Evolutionary conservation across 2,329 filamentous ascomycete genomes (phyloP).

Genomic region (Scedosporium apiospermum): DNA sequence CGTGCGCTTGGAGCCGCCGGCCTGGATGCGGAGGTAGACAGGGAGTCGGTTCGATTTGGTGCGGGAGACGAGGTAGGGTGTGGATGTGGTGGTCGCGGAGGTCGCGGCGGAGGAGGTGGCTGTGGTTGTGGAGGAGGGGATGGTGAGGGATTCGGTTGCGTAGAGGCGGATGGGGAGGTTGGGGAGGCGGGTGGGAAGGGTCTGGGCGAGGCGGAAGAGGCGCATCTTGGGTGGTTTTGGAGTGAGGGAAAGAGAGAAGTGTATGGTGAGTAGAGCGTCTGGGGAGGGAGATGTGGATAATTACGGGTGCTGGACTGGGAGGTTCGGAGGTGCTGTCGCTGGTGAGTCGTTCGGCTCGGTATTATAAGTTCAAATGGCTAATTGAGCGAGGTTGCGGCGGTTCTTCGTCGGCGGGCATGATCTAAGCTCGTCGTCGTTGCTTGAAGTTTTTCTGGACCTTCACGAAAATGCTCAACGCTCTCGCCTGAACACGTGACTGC

Average conservation of each 20-base stretch:
- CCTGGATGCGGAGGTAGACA: slow-evolving; percentile 65
- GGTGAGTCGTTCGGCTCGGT: no score
- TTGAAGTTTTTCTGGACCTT: neutral
- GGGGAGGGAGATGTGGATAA: neutral
- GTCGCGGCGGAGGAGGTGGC: slow-evolving; percentile 26
- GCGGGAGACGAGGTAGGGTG: slow-evolving; percentile 61
- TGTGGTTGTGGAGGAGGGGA: slow-evolving; percentile 9
- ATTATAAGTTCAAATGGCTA: no score
- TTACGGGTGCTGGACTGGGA: no score
- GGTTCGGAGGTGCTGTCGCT: no score
- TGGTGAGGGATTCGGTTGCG: slow-evolving; percentile 11
- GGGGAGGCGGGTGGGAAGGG: slow-evolving; percentile 8
- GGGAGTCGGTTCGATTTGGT: slow-evolving; percentile 63
- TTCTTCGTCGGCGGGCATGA: neutral
- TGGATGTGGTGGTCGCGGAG: slow-evolving; percentile 50
- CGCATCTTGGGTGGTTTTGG: slow-evolving; percentile 3
- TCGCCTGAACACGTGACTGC: neutral
- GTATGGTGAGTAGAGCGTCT: neutral
- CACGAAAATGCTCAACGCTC: neutral
- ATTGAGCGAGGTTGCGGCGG: neutral
- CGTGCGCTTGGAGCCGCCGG: slow-evolving; percentile 64
- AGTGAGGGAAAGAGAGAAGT: neutral
- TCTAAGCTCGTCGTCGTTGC: neutral
- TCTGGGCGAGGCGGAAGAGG: slow-evolving; percentile 3
- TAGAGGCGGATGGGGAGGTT: slow-evolving; percentile 2